Evolutionary conservation across 106 monocot genomes (phyloP).

Genomic region (Phalaenopsis equestris): DNA sequence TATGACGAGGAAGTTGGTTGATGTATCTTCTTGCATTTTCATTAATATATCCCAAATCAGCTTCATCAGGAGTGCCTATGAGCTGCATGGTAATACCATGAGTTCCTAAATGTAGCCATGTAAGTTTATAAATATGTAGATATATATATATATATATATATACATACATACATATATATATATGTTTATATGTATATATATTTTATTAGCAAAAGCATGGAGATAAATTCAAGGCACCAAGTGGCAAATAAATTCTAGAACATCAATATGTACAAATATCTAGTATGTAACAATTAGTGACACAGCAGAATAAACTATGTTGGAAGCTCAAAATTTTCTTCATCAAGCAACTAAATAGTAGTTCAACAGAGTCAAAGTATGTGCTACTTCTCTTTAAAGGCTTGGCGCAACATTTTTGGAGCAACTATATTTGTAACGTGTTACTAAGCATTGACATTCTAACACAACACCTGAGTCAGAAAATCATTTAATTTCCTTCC

Average conservation of each 20-base stretch:
- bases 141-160: too few species aligned
- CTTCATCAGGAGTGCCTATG: slow-evolving; percentile 86
- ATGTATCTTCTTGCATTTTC: slow-evolving; percentile 94
- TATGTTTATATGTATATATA: too few species aligned
- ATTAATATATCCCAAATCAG: slow-evolving; percentile 83
- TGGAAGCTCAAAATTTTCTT: too few species aligned
- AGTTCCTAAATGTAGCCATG: background rate
- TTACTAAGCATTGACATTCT: too few species aligned
- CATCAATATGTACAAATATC: background rate
- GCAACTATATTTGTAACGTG: too few species aligned
- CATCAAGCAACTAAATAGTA: too few species aligned
- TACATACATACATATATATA: too few species aligned
- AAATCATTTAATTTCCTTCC: too few species aligned
- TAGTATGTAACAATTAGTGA: background rate
- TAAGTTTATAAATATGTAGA: background rate
- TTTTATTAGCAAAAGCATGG: background rate
- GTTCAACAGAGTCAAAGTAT: too few species aligned
- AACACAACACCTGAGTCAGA: too few species aligned
- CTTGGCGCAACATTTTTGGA: too few species aligned
- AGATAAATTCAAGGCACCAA: background rate
- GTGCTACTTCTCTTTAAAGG: too few species aligned
- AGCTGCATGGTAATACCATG: slow-evolving; percentile 42
- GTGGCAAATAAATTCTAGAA: background rate
- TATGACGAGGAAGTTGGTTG: slow-evolving; percentile 64
- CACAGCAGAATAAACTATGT: background rate